Conservation (phyloP, 2,329 filamentous ascomycete genomes). For the Nemania serpens region DNA sequence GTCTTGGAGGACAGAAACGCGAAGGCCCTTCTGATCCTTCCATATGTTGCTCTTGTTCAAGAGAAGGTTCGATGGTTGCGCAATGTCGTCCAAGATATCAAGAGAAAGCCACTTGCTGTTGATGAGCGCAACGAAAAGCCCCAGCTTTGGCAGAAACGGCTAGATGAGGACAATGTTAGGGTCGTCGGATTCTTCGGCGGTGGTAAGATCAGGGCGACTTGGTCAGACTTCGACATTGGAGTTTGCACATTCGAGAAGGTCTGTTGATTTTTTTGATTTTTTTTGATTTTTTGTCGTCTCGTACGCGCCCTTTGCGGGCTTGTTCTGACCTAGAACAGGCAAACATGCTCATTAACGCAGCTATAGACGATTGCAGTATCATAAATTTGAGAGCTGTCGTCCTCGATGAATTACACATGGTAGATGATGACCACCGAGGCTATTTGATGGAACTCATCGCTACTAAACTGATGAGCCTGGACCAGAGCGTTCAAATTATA, state of each 20-base stretch:
- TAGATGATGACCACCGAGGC: slow-evolving; percentile 75
- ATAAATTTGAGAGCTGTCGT: slow-evolving; percentile 69
- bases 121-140: slow-evolving; percentile 41
- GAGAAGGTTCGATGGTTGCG: slow-evolving; percentile 79
- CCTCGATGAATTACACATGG: slow-evolving; percentile 81
- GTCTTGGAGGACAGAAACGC: slow-evolving; percentile 65
- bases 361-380: slow-evolving; percentile 72
- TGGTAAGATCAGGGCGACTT: slow-evolving; percentile 67
- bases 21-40: slow-evolving; percentile 74
- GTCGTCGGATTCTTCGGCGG: slow-evolving; percentile 78
- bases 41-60: slow-evolving; percentile 79
- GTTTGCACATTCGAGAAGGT: slow-evolving; percentile 82
- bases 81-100: slow-evolving; percentile 65
- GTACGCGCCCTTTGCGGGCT: not conserved
- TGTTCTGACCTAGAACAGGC: slow-evolving; percentile 54
- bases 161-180: slow-evolving; percentile 62
- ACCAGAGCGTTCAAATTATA: slow-evolving; percentile 70
- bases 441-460: slow-evolving; percentile 77
- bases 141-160: slow-evolving; percentile 57
- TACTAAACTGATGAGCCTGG: slow-evolving; percentile 72
- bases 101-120: slow-evolving; percentile 44
- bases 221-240: slow-evolving; percentile 77
- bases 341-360: slow-evolving; percentile 73
- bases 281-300: not conserved
- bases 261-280: slow-evolving; percentile 1